A percentile compares a stretch with the other conserved stretches of the same genome.
Evolutionary conservation across 352 stramenopile genomes (phyloP).

Genomic region (Globisporangium heterothallicum): DNA sequence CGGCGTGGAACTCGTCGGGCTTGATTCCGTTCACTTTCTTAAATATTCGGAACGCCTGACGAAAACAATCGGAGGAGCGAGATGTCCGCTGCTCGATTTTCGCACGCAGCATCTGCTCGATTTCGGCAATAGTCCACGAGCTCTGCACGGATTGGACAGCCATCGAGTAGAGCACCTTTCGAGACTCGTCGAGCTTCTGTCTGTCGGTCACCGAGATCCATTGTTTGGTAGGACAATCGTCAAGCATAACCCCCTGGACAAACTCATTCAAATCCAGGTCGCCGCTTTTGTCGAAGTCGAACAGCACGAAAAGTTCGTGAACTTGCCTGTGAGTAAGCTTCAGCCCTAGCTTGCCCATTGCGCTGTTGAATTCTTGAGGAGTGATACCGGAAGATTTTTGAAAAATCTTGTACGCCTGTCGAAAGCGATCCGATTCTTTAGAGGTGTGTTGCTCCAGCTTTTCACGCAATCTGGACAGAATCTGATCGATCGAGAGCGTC

Average conservation of each 20-base stretch:
- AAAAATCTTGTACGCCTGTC: slow-evolving; percentile 72
- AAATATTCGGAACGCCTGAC: slow-evolving; percentile 77
- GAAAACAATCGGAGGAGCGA: slow-evolving; percentile 70
- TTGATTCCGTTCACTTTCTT: slow-evolving; percentile 82
- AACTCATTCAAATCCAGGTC: slow-evolving; percentile 80
- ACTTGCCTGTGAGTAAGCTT: slow-evolving; percentile 49
- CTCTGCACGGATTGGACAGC: slow-evolving; percentile 61
- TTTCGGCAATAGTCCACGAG: slow-evolving; percentile 70
- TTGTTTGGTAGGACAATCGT: slow-evolving; percentile 55
- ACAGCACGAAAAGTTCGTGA: slow-evolving; percentile 54
- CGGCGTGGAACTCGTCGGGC: slow-evolving; percentile 60
- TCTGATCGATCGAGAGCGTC: slow-evolving; percentile 47
- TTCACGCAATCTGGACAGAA: slow-evolving; percentile 48
- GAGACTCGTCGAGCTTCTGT: slow-evolving; percentile 45
- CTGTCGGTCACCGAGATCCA: slow-evolving; percentile 52
- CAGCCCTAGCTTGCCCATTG: slow-evolving; percentile 49
- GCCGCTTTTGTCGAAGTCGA: slow-evolving; percentile 74
- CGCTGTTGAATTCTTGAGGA: slow-evolving; percentile 39
- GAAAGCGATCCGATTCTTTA: slow-evolving; percentile 67
- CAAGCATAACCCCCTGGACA: slow-evolving; percentile 69
- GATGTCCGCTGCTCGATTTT: slow-evolving; percentile 84
- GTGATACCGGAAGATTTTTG: slow-evolving; percentile 58
- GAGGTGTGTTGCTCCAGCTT: slow-evolving; percentile 62
- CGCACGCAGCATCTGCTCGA: slow-evolving; percentile 73
- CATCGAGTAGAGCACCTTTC: slow-evolving; percentile 48